Evolutionary conservation across 106 monocot genomes (phyloP).

Genomic region (Apostasia shenzhenica): DNA sequence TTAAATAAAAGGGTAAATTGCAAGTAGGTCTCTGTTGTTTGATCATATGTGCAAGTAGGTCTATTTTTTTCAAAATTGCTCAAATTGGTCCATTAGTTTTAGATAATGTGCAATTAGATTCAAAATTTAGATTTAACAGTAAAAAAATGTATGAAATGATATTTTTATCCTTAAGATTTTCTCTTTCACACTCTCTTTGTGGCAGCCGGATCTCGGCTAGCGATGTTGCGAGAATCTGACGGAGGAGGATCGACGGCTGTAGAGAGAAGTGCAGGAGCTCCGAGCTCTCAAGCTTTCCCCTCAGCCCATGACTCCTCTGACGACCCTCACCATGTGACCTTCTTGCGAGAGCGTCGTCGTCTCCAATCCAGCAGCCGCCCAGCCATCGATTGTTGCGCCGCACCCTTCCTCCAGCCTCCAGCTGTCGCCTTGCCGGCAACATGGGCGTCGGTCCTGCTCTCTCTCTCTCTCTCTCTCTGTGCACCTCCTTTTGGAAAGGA

Average conservation of each 20-base stretch:
- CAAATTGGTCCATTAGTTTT: too few relatives aligned
- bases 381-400: background rate
- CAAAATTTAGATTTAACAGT: too few relatives aligned
- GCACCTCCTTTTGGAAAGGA: background rate
- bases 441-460: slow-evolving; percentile 22
- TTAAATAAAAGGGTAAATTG: too few relatives aligned
- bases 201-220: background rate
- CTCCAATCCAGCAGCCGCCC: background rate
- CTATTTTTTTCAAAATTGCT: too few relatives aligned
- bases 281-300: slow-evolving; percentile 83
- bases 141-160: too few relatives aligned
- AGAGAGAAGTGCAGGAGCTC: slow-evolving; percentile 95
- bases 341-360: slow-evolving; percentile 74
- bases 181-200: too few relatives aligned
- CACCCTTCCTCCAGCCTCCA: background rate
- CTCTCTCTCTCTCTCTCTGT: background rate
- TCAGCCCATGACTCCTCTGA: slow-evolving; percentile 86
- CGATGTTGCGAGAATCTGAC: slow-evolving; percentile 91
- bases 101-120: too few relatives aligned
- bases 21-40: too few relatives aligned
- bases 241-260: slow-evolving; percentile 81
- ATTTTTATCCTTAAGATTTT: too few relatives aligned
- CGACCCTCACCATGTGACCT: slow-evolving; percentile 97
- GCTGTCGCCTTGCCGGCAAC: background rate
- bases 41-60: too few relatives aligned